Conservation (phyloP, 345 rosid genomes). For the Clausena lansium region DNA sequence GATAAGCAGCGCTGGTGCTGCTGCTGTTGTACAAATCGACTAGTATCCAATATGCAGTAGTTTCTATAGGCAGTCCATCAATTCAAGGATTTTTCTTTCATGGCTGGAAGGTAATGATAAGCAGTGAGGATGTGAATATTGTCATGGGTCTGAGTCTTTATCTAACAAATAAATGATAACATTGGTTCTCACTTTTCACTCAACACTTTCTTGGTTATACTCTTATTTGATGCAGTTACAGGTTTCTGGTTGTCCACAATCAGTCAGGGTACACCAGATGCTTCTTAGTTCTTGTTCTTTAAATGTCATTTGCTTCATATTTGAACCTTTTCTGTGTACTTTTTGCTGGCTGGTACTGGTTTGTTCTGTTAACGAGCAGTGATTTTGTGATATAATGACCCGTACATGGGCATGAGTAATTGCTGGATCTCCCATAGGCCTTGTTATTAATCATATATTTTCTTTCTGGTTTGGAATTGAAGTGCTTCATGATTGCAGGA, state of each 20-base stretch:
- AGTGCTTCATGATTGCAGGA: constrained; percentile 11
- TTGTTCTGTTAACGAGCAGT: constrained; percentile 5
- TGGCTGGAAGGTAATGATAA: constrained; percentile 14
- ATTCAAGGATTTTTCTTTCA: not conserved
- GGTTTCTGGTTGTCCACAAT: constrained; percentile 9
- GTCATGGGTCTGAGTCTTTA: not conserved
- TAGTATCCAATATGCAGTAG: constrained; percentile 16
- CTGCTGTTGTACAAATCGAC: constrained; percentile 7
- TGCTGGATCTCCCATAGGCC: not conserved
- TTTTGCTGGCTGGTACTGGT: not conserved
- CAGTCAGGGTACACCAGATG: not conserved
- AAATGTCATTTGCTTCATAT: not conserved
- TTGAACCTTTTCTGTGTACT: not conserved
- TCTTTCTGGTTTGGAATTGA: not conserved
- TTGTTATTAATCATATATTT: not conserved
- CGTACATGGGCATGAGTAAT: not conserved
- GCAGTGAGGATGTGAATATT: not conserved
- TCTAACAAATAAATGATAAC: not conserved
- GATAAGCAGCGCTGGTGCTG: not conserved
- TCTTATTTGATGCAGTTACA: not conserved
- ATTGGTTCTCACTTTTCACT: not conserved
- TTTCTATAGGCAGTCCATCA: not conserved
- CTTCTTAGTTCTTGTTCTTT: not conserved
- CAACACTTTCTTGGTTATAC: constrained; percentile 5
- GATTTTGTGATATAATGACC: not conserved